phyloP scores from a whole-genome alignment of 257 asterid species.

The Plantago elongata region DNA sequence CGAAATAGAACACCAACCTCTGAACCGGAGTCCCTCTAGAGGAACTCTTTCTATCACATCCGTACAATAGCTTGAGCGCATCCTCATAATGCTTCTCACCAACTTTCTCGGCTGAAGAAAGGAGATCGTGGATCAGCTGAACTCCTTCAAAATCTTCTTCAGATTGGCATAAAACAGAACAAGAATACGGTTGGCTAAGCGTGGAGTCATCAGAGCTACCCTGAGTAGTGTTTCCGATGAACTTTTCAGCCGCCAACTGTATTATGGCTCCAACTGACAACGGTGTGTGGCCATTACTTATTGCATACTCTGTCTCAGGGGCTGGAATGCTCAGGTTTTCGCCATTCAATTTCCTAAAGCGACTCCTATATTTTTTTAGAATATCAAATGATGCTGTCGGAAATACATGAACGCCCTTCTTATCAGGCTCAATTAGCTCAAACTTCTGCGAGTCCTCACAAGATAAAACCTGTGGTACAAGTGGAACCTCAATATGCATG shows the following conservation, averaged over 20 bases:
- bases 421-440: conserved; percentile 8
- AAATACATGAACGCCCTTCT: conserved; percentile 11
- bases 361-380: conserved; percentile 37
- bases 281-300: conserved; percentile 3
- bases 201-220: conserved; percentile 19
- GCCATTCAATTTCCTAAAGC: conserved; percentile 32
- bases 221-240: conserved; percentile 32
- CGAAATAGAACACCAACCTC: conserved; percentile 42
- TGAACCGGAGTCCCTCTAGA: conserved; percentile 30
- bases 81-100: conserved; percentile 29
- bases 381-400: conserved; percentile 37
- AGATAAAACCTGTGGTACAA: conserved; percentile 23
- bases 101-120: conserved; percentile 48
- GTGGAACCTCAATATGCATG: conserved; percentile 15
- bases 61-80: conserved; percentile 30
- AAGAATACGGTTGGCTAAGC: conserved; percentile 33
- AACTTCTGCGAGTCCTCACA: not conserved
- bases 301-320: not conserved
- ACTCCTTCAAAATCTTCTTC: conserved; percentile 35
- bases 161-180: conserved; percentile 27
- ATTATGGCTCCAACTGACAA: conserved; percentile 31
- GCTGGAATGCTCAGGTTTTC: conserved; percentile 16
- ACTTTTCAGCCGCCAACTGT: conserved; percentile 47
- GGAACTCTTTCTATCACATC: conserved; percentile 31
- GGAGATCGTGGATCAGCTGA: conserved; percentile 42